These are phyloP conservation scores for Scedosporium dehoogii DNA, from an alignment of 2,329 filamentous ascomycete species.

Conservation along the genomic window DNA sequence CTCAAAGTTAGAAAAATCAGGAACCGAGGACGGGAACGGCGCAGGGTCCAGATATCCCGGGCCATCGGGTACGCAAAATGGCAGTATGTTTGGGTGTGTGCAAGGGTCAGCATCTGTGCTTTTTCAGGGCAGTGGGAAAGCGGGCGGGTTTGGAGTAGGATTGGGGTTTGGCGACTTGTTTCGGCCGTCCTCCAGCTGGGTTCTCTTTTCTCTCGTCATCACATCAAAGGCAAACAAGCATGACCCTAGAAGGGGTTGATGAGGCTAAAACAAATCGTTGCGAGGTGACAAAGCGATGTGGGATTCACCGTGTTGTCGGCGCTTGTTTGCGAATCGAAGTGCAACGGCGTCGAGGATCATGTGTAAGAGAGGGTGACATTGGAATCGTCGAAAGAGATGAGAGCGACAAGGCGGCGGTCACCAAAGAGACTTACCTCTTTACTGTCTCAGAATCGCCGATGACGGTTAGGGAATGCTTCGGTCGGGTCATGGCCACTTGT, in stretches of 20 bases:
- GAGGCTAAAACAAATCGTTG: conserved; percentile 2
- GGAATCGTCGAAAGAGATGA: too few relatives aligned
- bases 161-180: neutral
- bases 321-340: neutral
- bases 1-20: conserved; percentile 10
- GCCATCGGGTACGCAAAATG: neutral
- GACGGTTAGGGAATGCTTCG: conserved; percentile 79
- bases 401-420: too few relatives aligned
- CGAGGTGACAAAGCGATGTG: neutral
- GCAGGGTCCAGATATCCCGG: conserved; percentile 1
- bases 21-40: conserved; percentile 8
- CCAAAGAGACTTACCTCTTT: conserved; percentile 52
- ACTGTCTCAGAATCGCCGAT: conserved; percentile 94
- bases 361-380: conserved; percentile 13
- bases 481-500: conserved; percentile 97
- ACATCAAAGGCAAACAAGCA: too few relatives aligned
- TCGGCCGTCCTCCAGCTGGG: neutral
- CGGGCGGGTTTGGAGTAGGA: neutral
- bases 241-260: neutral
- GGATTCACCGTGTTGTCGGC: neutral
- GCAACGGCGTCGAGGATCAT: conserved; percentile 3
- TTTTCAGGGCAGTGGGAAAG: neutral
- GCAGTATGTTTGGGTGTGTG: neutral
- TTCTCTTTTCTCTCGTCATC: too few relatives aligned
- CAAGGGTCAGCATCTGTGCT: neutral